Conservation (phyloP, 257 asterid species). For the Prunella vulgaris region DNA sequence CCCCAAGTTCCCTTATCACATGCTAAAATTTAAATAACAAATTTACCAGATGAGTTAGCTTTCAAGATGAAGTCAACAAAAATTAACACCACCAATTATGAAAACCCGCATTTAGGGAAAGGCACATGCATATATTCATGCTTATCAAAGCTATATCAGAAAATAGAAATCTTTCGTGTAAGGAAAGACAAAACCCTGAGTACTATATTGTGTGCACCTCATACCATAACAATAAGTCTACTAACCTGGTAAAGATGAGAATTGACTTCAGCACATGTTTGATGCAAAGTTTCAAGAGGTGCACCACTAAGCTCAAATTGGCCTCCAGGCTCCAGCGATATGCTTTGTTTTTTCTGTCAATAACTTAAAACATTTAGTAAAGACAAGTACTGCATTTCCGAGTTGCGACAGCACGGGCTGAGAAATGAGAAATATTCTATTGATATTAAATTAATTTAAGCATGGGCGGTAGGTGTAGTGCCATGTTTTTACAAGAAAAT, state of each 20-base stretch:
- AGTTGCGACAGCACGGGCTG: neutral
- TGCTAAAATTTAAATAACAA: neutral
- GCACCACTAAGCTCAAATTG: slow-evolving; percentile 99
- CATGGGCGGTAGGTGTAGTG: neutral
- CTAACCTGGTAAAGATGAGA: slow-evolving; percentile 90
- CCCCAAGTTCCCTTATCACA: neutral
- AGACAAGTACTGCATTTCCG: neutral
- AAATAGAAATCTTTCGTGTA: neutral
- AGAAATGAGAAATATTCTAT: neutral
- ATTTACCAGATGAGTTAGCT: neutral
- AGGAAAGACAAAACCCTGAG: neutral
- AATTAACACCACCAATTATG: slow-evolving; percentile 1
- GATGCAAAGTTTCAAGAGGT: slow-evolving; percentile 94
- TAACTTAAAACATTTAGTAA: slow-evolving; percentile 5
- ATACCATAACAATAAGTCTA: slow-evolving; percentile 23
- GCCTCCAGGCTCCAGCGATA: slow-evolving; percentile 97
- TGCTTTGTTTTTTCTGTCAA: slow-evolving; percentile 85
- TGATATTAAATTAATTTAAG: neutral
- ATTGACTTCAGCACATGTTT: slow-evolving; percentile 97
- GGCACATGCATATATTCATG: neutral
- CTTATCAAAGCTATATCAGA: slow-evolving; percentile 8
- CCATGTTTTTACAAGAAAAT: neutral
- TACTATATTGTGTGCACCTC: slow-evolving; percentile 2
- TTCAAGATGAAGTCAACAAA: neutral
- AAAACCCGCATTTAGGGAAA: neutral